Evolutionary conservation across 2,329 filamentous ascomycete genomes (phyloP), one percentile per base, ranked within the genome.

Genomic region (Setomelanomma holmii): DNA sequence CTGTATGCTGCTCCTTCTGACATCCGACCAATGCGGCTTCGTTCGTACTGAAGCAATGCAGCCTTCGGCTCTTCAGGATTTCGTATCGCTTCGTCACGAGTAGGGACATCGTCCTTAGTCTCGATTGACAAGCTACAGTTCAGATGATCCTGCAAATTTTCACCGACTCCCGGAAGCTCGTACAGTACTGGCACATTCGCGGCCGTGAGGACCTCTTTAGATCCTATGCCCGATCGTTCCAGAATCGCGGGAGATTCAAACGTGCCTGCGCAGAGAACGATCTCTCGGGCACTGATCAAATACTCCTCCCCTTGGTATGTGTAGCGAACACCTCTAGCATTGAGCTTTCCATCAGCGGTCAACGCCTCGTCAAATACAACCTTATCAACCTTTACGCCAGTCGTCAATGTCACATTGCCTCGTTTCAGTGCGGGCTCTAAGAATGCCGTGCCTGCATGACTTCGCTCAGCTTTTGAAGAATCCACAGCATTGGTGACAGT

Each of bases 161-260:
- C 80, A 1, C 86, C 86, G 1, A 89, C 85, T 19, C 86, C 82
- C 0, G 81, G 79, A 1, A 85, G 81, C 55, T 87, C 77, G 5
- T 80, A 76, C 14, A 86, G 53, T 0, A 82, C 68, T 1, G 76
- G 66, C 55, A 88, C 84, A 6, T 76, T 72, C 55, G 82, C 79
- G 30, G 76, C 74, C 11, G 75, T 51, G 1, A 87, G 76, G 2
- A 85, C 55, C 1, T 79, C 69, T 0, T 75, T 69, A 39, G 76
- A 74, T 14, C 83, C 85, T 4, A 89, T 68, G 4, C 86, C 86
- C 0, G 86, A 88, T 22, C 86, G 75, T 64, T 88, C 84, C 1
- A 88, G 77, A 8, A 63, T 53, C 2, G 45, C 64, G 0, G 84
- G 82, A 0, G 82, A 82, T 2, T 80, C 79, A 5, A 79, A 74